Base-by-base conservation (phyloP, 148 eudicot species). In the Nyssa sinensis region DNA sequence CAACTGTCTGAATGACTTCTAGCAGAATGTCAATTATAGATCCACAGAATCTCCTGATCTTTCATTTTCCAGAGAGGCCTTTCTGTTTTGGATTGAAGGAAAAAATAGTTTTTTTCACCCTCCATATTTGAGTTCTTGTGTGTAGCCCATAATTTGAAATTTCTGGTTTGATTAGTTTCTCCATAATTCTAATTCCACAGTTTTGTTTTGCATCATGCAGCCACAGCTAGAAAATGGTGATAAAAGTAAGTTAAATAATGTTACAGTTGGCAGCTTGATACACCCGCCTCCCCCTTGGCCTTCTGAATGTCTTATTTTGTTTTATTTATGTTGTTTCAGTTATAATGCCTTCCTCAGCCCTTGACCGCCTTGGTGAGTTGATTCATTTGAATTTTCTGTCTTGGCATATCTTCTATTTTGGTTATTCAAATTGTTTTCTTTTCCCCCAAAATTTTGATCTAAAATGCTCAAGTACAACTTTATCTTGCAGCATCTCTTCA, bases 301-400 rank as follows among this genome's bases (percentile, higher is more conserved):
- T 34, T 33, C 13, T 30, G 3, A 60, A 41, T 70, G 70, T 29
- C 25, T 66, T 75, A 17, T 11, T 59, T 55, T 1, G 34, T 23
- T 65, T 10, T 64, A 7, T 29, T 70, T 73, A 44, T 72, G 24
- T 55, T 82, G 58, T 75, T 72, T 49, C 93, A 95, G 98, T 95
- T 83, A 90, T 92, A 81, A 95, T 95, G 98, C 96, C 97, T 72
- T 94, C 96, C 2, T 95, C 98, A 23, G 98, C 97, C 68, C 96
- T 92, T 69, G 97, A 95, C 61, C 96, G 96, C 64, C 96, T 92
- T 64, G 98, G 97, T 92, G 55, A 90, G 94, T 89, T 79, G 63
- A 66, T 51, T 69, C 51, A 11, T 59, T 23, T 35, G 1, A 25
- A 49, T 14, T 27, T 28, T 71, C 37, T 44, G 25, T 53, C 19